These are phyloP conservation scores for Didymella keratinophila DNA, from an alignment of 2,329 filamentous ascomycete species.

Conservation along the genomic window DNA sequence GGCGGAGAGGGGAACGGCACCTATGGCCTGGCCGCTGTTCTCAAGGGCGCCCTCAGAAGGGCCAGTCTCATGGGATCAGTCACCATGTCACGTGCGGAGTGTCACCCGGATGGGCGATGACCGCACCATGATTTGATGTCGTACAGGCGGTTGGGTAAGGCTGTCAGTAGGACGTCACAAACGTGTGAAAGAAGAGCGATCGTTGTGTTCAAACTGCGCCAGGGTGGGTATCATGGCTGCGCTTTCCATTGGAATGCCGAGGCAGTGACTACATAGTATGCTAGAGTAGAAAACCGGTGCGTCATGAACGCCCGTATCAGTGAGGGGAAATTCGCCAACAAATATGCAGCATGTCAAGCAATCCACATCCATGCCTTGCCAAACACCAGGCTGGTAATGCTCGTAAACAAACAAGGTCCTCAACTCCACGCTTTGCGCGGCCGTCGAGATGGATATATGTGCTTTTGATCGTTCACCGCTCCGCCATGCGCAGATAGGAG, in stretches of 20 bases:
- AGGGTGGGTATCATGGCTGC: conserved; percentile 30
- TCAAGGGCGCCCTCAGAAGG: conserved; percentile 2
- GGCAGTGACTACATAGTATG: conserved; percentile 30
- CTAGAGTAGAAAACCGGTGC: conserved; percentile 31
- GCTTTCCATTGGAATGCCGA: conserved; percentile 31
- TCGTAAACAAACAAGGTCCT: conserved; percentile 22
- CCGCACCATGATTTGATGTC: conserved; percentile 5
- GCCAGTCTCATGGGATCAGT: background rate
- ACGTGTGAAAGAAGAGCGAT: conserved; percentile 1
- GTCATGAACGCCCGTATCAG: conserved; percentile 27
- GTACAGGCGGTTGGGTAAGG: conserved; percentile 23
- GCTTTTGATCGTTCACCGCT: conserved; percentile 45
- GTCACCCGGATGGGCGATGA: conserved; percentile 11
- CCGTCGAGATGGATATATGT: conserved; percentile 32
- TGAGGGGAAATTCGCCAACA: conserved; percentile 34
- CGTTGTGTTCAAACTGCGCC: conserved; percentile 23
- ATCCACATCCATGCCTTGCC: conserved; percentile 21
- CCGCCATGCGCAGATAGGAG: conserved; percentile 29
- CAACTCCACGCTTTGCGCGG: conserved; percentile 8
- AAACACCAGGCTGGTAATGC: conserved; percentile 34
- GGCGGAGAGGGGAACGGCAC: conserved; percentile 7
- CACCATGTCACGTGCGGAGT: conserved; percentile 13
- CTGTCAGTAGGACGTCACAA: conserved; percentile 24
- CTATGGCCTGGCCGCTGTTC: conserved; percentile 14
- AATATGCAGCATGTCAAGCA: conserved; percentile 22